Evolutionary conservation across 257 asterid species (phyloP), one percentile per base, ranked within the genome.

Genomic region (Solanum chiquidenum): DNA sequence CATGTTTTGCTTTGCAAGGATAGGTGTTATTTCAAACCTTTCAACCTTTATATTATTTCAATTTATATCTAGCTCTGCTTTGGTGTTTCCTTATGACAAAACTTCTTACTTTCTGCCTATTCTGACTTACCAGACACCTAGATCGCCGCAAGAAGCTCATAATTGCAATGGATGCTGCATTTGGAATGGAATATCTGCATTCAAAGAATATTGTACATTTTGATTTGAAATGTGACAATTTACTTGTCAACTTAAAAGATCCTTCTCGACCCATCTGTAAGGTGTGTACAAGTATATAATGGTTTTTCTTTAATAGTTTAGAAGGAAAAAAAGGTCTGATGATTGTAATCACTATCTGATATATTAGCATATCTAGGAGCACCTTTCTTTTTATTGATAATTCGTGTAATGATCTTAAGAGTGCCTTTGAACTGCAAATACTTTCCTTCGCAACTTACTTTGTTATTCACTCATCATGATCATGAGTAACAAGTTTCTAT

Each of bases 111-210:
- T 35, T 73, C 46, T 73, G 82, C 16, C 49, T 73, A 34, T 73
- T 73, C 46, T 73, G 49, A 35, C 46, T 73, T 73, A 73, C 49
- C 49, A 73, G 99, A 95, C 95, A 96, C 93, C 96, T 95, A 85
- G 98, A 96, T 91, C 98, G 98, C 49, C 98, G 98, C 90, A 96
- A 95, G 93, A 90, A 97, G 89, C 96, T 95, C 87, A 93, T 94
- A 87, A 96, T 96, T 71, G 99, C 99, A 62, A 94, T 93, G 95
- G 99, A 95, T 93, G 99, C 99, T 23, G 99, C 99, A 88, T 96
- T 96, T 73, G 99, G 99, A 83, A 94, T 96, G 99, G 99, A 96
- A 88, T 96, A 96, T 89, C 88, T 96, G 93, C 99, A 96, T 87
- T 94, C 99, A 29, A 96, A 95, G 94, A 96, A 92, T 91, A 94